Conservation (phyloP, 2,329 filamentous ascomycete species). For the Scortechinia acanthostroma region DNA sequence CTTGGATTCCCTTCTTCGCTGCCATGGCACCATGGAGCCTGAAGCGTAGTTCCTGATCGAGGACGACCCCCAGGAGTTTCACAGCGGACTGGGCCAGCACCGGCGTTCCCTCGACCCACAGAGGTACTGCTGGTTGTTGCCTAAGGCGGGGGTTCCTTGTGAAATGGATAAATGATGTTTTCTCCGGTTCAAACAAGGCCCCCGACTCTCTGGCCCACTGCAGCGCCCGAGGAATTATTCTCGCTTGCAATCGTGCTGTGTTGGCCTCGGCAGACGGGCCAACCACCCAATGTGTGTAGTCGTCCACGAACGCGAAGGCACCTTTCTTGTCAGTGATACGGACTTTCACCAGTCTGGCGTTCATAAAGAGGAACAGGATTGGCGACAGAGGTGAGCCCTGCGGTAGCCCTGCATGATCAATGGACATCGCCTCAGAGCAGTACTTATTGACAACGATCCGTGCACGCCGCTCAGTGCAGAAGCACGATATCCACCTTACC, state of each 20-base stretch:
- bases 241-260: conserved; percentile 9
- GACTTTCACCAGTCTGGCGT: not conserved
- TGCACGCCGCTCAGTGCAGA: not conserved
- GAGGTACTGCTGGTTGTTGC: too few species aligned
- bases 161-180: conserved; percentile 17
- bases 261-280: conserved; percentile 12
- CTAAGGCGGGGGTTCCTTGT: too few species aligned
- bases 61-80: too few species aligned
- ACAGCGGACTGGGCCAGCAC: too few species aligned
- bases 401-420: not conserved
- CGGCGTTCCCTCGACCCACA: too few species aligned
- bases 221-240: conserved; percentile 15
- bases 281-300: conserved; percentile 8
- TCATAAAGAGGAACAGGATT: not conserved
- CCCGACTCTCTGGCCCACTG: conserved; percentile 13
- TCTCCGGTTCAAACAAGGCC: conserved; percentile 15
- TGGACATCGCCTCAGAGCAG: not conserved
- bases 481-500: not conserved
- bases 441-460: not conserved
- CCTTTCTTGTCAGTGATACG: not conserved
- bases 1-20: too few species aligned
- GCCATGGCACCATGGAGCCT: too few species aligned
- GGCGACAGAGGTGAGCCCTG: conserved; percentile 1
- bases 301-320: not conserved
- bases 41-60: too few species aligned